Conservation (phyloP, 257 asterid genomes). For the Buddleja alternifolia region DNA sequence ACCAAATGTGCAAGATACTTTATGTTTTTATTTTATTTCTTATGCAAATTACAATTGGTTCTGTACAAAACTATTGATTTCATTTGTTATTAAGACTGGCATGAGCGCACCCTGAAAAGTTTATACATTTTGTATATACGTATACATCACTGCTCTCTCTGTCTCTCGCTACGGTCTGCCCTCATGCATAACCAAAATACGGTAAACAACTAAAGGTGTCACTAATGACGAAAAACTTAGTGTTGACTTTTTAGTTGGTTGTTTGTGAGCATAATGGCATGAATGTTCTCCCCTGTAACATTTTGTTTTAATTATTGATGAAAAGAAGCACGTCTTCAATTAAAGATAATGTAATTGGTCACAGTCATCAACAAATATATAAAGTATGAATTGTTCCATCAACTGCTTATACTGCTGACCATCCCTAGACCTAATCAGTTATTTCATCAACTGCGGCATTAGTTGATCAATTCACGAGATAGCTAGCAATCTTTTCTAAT, state of each 20-base stretch:
- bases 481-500: slow-evolving; percentile 17
- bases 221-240: not conserved
- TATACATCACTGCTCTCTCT: not conserved
- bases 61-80: not conserved
- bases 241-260: not conserved
- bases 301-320: not conserved
- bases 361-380: not conserved
- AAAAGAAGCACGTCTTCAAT: not conserved
- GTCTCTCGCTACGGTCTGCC: too few relatives aligned
- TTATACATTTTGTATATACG: not conserved
- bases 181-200: too few relatives aligned
- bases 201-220: too few relatives aligned
- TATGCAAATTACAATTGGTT: not conserved
- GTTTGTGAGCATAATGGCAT: not conserved
- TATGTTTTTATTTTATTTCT: too few relatives aligned
- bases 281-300: not conserved
- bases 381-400: not conserved
- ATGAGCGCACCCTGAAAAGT: not conserved
- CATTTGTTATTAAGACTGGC: not conserved
- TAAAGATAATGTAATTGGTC: slow-evolving; percentile 5
- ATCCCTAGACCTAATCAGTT: slow-evolving; percentile 4
- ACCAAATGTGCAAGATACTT: too few relatives aligned
- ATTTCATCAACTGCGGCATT: slow-evolving; percentile 11
- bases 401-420: not conserved
- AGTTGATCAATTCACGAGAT: not conserved